Evolutionary conservation across 305 asterid genomes (phyloP).

Genomic region (Rubia peregrina): DNA sequence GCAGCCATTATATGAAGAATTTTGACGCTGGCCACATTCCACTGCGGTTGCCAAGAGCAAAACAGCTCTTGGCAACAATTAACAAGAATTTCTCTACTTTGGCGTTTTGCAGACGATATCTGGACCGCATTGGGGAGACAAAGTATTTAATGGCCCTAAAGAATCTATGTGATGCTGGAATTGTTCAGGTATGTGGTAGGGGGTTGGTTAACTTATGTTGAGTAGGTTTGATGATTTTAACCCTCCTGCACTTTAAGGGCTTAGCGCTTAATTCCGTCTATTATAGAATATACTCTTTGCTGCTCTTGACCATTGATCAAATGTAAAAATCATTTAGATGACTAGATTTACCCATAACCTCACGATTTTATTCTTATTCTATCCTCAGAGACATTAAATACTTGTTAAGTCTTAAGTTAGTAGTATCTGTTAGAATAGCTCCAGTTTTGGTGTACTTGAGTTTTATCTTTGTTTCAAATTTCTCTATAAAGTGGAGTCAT

Average conservation of each 20-base stretch:
- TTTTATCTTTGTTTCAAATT: no score
- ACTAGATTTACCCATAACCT: not conserved
- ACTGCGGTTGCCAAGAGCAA: conserved; percentile 84
- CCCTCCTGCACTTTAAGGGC: not conserved
- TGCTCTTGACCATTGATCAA: not conserved
- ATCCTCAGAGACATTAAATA: not conserved
- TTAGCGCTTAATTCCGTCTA: not conserved
- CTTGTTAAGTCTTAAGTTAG: not conserved
- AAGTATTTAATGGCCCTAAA: conserved; percentile 92
- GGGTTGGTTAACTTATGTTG: not conserved
- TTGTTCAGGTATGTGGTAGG: conserved; percentile 60
- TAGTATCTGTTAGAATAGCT: not conserved
- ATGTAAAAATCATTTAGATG: not conserved
- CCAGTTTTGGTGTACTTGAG: not conserved
- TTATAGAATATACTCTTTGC: no score
- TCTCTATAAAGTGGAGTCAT: no score
- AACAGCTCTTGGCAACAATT: conserved; percentile 78
- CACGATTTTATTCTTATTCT: not conserved
- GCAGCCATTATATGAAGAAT: conserved; percentile 99
- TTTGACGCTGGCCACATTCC: conserved; percentile 90
- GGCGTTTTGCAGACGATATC: conserved; percentile 95
- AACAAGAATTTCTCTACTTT: conserved; percentile 87
- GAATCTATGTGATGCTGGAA: conserved; percentile 89
- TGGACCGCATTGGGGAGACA: conserved; percentile 90
- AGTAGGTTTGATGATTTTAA: not conserved